Evolutionary conservation across 805 yeast genomes (phyloP).

Genomic region (Lipomyces starkeyi): DNA sequence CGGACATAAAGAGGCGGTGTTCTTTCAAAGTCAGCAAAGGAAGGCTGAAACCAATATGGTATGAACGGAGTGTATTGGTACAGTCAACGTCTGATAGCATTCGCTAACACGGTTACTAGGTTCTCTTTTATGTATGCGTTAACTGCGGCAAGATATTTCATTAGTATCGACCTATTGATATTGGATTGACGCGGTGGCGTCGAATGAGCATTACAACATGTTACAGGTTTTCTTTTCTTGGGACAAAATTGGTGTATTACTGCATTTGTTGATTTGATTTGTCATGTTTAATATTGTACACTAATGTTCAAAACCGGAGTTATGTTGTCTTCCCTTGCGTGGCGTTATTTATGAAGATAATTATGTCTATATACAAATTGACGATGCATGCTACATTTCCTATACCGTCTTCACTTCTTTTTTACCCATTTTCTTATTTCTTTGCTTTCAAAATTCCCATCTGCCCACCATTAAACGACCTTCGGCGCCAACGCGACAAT

Average conservation of each 20-base stretch:
- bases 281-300: conserved; percentile 12
- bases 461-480: conserved; percentile 30
- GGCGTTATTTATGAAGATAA: background rate
- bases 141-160: conserved; percentile 77
- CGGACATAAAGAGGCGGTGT: conserved; percentile 86
- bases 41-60: conserved; percentile 93
- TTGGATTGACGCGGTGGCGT: background rate
- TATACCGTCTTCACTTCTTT: background rate
- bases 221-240: background rate
- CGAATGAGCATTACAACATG: background rate
- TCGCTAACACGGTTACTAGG: conserved; percentile 21
- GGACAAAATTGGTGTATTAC: background rate
- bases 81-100: background rate
- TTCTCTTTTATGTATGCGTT: conserved; percentile 86
- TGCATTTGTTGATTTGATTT: background rate
- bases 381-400: background rate
- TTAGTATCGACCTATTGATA: background rate
- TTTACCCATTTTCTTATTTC: background rate
- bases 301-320: background rate
- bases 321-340: background rate
- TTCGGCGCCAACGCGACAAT: conserved; percentile 91
- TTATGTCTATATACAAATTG: background rate
- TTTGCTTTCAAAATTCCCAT: background rate
- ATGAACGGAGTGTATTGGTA: background rate
- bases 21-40: conserved; percentile 95